Percentiles rank a stretch among this genome's conserved stretches.
Evolutionary conservation across 805 yeast genomes (phyloP).

Genomic region (Monosporozyma yasuniensis): DNA sequence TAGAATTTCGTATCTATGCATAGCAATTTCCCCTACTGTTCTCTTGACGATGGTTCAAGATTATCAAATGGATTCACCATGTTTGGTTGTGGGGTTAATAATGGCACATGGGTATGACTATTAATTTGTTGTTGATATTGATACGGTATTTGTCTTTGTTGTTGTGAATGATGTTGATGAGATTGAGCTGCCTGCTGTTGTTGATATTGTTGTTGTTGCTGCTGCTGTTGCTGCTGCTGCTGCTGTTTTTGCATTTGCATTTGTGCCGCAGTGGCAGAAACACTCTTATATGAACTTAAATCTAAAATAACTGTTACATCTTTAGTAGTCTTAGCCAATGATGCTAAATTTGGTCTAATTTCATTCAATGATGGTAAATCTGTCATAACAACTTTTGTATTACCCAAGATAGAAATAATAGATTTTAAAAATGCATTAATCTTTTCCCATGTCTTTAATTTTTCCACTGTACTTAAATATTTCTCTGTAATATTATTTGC

Average conservation of each 20-base stretch:
- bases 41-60: not conserved
- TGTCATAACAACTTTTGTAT: conserved; percentile 72
- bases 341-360: conserved; percentile 68
- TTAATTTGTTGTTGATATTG: conserved; percentile 8
- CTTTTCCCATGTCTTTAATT: conserved; percentile 73
- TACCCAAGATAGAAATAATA: conserved; percentile 72
- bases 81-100: conserved; percentile 16
- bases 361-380: conserved; percentile 76
- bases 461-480: conserved; percentile 41
- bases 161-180: conserved; percentile 13
- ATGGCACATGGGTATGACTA: conserved; percentile 13
- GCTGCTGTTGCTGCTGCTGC: conserved; percentile 11
- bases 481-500: conserved; percentile 16
- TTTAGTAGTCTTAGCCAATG: conserved; percentile 78
- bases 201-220: conserved; percentile 7
- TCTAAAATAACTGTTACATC: conserved; percentile 86
- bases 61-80: conserved; percentile 16
- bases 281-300: conserved; percentile 42
- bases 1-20: not conserved
- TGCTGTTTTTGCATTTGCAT: conserved; percentile 12
- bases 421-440: conserved; percentile 75
- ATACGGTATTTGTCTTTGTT: conserved; percentile 12
- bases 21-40: not conserved
- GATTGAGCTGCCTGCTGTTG: conserved; percentile 10
- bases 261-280: conserved; percentile 15